Conservation (phyloP, 1,284 basidiomycete genomes). For the Vanrija humicola region DNA sequence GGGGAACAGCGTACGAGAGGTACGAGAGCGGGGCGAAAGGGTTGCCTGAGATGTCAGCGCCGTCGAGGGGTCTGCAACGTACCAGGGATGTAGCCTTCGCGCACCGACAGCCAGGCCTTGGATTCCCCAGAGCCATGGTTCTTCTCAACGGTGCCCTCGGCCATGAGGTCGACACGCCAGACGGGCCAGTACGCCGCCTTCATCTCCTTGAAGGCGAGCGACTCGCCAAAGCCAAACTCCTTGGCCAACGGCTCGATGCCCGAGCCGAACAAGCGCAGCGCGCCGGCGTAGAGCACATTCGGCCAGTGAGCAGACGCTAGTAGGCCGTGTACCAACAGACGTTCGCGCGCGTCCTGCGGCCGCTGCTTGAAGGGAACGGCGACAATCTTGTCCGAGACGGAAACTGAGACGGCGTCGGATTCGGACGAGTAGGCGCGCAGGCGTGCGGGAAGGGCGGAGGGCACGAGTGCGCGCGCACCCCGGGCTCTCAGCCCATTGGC, state of each 20-base stretch:
- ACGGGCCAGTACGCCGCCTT: constrained; percentile 41
- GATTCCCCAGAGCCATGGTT: constrained; percentile 11
- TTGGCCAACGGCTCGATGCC: constrained; percentile 19
- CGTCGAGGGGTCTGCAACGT: not conserved
- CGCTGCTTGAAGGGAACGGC: constrained; percentile 26
- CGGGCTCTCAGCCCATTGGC: no score
- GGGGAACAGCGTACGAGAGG: constrained; percentile 40
- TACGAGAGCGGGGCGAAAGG: constrained; percentile 46
- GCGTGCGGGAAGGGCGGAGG: not conserved
- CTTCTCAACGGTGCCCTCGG: constrained; percentile 26
- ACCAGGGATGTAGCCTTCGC: constrained; percentile 41
- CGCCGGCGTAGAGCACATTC: constrained; percentile 28
- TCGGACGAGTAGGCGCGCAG: constrained; percentile 1
- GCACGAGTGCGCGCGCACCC: not conserved
- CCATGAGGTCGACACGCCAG: constrained; percentile 37
- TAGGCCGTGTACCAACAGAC: constrained; percentile 24
- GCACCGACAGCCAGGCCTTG: constrained; percentile 23
- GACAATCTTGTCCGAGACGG: constrained; percentile 28
- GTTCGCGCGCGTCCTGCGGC: constrained; percentile 21
- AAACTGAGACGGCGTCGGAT: not conserved
- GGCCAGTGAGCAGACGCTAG: constrained; percentile 21
- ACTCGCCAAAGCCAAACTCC: constrained; percentile 32
- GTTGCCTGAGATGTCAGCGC: constrained; percentile 29
- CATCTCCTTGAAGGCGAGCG: constrained; percentile 27
- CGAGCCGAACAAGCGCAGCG: constrained; percentile 34